A percentile compares a stretch with the other conserved stretches of the same genome.
Evolutionary conservation across 2,329 filamentous ascomycete species (phyloP).

Genomic region (Fusarium sp.): DNA sequence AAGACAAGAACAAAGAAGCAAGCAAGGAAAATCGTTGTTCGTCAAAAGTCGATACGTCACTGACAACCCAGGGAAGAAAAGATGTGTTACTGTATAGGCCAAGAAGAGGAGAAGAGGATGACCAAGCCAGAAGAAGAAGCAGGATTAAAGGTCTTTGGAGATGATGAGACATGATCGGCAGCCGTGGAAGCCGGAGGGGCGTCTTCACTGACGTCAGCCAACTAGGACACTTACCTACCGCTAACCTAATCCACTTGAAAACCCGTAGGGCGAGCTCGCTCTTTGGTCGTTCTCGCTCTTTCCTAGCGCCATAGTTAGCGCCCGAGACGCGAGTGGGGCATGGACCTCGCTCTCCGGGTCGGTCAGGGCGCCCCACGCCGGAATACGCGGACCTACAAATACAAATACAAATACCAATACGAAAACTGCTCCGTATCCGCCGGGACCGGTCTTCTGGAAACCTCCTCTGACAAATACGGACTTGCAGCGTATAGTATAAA

Average conservation of each 20-base stretch:
- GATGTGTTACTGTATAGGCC: conserved; percentile 9
- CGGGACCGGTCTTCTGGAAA: conserved; percentile 10
- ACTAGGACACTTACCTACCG: not conserved
- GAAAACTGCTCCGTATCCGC: not conserved
- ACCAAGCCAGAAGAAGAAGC: conserved; percentile 17
- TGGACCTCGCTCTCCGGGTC: not conserved
- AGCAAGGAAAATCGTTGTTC: conserved; percentile 6
- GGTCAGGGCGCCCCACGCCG: conserved; percentile 4
- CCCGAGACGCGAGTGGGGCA: not conserved
- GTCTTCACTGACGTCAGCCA: conserved; percentile 36
- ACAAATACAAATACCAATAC: not conserved
- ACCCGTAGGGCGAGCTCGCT: not conserved
- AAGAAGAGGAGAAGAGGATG: conserved; percentile 13
- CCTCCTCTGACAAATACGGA: conserved; percentile 3
- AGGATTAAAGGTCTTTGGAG: conserved; percentile 17
- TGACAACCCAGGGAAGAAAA: conserved; percentile 8
- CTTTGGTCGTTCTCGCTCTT: not conserved
- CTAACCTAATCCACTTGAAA: not conserved
- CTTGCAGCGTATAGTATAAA: not conserved
- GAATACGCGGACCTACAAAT: conserved; percentile 18
- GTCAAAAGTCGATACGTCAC: conserved; percentile 27
- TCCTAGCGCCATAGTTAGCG: conserved; percentile 8
- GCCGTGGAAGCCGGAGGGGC: conserved; percentile 28
- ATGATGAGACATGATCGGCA: conserved; percentile 29
- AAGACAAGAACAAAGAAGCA: conserved; percentile 1